These are phyloP conservation scores for Candida pini DNA, from an alignment of 805 yeast species.

Conservation along the genomic window DNA sequence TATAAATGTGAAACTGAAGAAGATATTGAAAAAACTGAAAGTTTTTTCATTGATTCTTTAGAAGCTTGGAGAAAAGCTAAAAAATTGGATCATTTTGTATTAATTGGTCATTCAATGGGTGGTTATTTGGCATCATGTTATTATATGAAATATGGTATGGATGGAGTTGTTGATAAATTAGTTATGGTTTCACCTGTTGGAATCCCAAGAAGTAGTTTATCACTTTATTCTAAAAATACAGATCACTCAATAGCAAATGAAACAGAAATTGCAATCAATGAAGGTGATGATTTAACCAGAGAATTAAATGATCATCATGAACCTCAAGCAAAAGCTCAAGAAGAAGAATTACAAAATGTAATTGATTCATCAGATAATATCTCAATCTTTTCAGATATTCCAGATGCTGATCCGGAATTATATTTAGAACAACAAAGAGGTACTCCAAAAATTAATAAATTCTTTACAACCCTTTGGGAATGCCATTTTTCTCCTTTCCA, in stretches of 20 bases:
- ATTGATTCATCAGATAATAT: conserved; percentile 1
- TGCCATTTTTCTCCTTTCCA: conserved; percentile 50
- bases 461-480: conserved; percentile 45
- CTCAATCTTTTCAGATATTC: conserved; percentile 9
- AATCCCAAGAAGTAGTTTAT: conserved; percentile 57
- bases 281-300: conserved; percentile 28
- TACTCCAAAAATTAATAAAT: conserved; percentile 30
- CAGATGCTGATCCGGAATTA: conserved; percentile 6
- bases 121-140: conserved; percentile 69
- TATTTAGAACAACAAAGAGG: conserved; percentile 25
- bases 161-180: conserved; percentile 40
- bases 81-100: conserved; percentile 44
- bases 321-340: conserved; percentile 3
- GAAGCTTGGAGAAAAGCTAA: conserved; percentile 58
- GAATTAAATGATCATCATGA: conserved; percentile 25
- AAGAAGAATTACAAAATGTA: conserved; percentile 1
- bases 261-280: conserved; percentile 14
- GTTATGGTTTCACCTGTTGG: conserved; percentile 74
- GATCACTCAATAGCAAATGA: conserved; percentile 10
- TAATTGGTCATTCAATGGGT: conserved; percentile 80
- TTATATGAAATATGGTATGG: conserved; percentile 49
- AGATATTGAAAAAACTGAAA: conserved; percentile 41
- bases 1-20: conserved; percentile 28
- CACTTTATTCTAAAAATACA: conserved; percentile 22
- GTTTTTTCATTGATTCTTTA: conserved; percentile 53